Evolutionary conservation across 441 rosid species (phyloP), one percentile per base, ranked within the genome.

Genomic region (Erysimum pusillum): DNA sequence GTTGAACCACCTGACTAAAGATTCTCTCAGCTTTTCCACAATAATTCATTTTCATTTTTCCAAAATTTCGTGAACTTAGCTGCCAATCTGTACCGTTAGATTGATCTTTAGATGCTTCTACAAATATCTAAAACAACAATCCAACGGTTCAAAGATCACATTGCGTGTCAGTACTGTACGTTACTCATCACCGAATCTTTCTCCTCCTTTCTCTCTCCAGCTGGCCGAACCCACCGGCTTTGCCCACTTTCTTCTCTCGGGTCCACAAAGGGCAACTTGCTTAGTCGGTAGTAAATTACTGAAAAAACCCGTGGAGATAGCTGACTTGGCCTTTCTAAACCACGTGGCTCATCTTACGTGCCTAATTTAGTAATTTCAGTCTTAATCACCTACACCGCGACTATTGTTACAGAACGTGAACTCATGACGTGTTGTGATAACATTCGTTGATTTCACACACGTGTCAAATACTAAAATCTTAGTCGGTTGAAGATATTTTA

Each of bases 401-500:
- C 35, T 60, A 67, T 1, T 42, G 4, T 32, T 31, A 48, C 2
- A 31, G 1, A 49, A 11, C 46, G n/a, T 58, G 59, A 2, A 35
- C 25, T 25, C 1, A 7, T 63, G 65, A 74, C 78, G 82, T 79
- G 78, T 52, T 1, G 0, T 3, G 3, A 46, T 4, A 1, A 5
- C 9, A 71, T 28, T 77, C 48, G 76, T 31, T 36, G 5, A 11
- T 0, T 0, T 4, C 4, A 15, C 2, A 32, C 7, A 53, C 28
- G 6, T 61, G 79, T 44, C 44, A 44, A 32, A 49, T 51, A 14
- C 61, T n/a, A 7, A 15, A 46, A 8, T 4, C 4, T 0, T 0
- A 39, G 73, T 49, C 62, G 68, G 76, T 71, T 11, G 39, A 39
- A 77, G 68, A 71, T 72, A 65, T 88, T 49, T 87, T 81, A 38